A percentile compares a stretch with the other conserved stretches of the same genome.
Conservation (phyloP, 768 basidiomycete genomes). For the Podaxis pistillaris region DNA sequence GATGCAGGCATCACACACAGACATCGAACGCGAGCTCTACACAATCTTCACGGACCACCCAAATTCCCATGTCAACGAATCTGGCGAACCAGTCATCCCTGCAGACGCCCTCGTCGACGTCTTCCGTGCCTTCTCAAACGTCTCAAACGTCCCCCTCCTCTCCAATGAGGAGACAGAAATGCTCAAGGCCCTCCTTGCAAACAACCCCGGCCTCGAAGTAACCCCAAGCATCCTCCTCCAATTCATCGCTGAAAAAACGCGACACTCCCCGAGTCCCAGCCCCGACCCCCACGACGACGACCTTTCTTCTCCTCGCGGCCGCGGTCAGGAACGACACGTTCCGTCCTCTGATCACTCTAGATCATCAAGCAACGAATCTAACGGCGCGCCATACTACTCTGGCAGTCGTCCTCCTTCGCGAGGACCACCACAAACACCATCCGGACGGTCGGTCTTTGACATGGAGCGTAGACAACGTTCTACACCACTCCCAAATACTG, state of each 20-base stretch:
- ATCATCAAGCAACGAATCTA: conserved; percentile 58
- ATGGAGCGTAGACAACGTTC: conserved; percentile 67
- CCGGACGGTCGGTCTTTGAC: conserved; percentile 62
- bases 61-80: conserved; percentile 53
- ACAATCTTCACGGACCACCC: conserved; percentile 69
- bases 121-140: conserved; percentile 58
- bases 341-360: conserved; percentile 27
- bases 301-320: conserved; percentile 36
- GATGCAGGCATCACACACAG: conserved; percentile 24
- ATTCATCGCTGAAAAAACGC: conserved; percentile 64
- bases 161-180: conserved; percentile 57
- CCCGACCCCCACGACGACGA: conserved; percentile 34
- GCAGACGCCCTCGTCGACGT: conserved; percentile 71
- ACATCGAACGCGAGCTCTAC: conserved; percentile 68
- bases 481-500: conserved; percentile 49
- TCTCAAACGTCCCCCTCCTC: conserved; percentile 60
- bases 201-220: conserved; percentile 63
- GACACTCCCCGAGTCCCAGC: conserved; percentile 39
- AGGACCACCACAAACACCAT: conserved; percentile 56
- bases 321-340: conserved; percentile 16
- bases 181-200: conserved; percentile 55
- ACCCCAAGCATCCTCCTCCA: conserved; percentile 64
- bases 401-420: conserved; percentile 53
- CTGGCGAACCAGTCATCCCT: conserved; percentile 64
- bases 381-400: conserved; percentile 37